Percentiles rank a stretch among this genome's conserved stretches.
These are phyloP conservation scores for Rutstroemia sp. DNA, from an alignment of 2,329 filamentous ascomycete genomes.

Conservation along the genomic window DNA sequence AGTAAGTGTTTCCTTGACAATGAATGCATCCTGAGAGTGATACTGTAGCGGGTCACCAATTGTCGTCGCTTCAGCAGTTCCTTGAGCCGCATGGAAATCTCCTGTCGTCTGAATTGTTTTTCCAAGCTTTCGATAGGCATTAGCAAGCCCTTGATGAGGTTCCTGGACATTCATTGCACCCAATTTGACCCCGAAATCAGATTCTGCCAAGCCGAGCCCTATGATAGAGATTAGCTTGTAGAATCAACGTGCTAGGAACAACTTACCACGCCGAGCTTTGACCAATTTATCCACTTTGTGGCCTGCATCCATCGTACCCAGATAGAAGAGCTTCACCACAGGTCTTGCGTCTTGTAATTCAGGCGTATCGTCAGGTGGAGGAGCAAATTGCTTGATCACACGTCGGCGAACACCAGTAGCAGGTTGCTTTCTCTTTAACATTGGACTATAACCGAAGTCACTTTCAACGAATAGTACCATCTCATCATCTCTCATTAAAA, in stretches of 20 bases:
- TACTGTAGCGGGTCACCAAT: slow-evolving; percentile 91
- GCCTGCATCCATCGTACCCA: slow-evolving; percentile 92
- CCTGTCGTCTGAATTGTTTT: slow-evolving; percentile 89
- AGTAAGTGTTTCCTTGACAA: slow-evolving; percentile 95
- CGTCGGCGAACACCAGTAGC: slow-evolving; percentile 92
- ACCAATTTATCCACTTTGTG: slow-evolving; percentile 95
- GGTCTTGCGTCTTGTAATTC: slow-evolving; percentile 87
- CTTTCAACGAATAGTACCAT: slow-evolving; percentile 98
- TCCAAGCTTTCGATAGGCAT: slow-evolving; percentile 90
- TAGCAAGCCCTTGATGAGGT: slow-evolving; percentile 76
- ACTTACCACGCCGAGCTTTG: slow-evolving; percentile 78
- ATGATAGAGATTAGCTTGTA: slow-evolving; percentile 25
- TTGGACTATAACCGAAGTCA: slow-evolving; percentile 95
- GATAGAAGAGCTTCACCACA: slow-evolving; percentile 89
- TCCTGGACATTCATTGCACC: slow-evolving; percentile 84
- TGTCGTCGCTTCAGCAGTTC: slow-evolving; percentile 91
- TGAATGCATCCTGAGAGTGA: slow-evolving; percentile 91
- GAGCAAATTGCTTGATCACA: slow-evolving; percentile 96
- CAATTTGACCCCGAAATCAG: slow-evolving; percentile 87
- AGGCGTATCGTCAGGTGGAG: slow-evolving; percentile 92
- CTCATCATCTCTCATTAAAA: slow-evolving; percentile 91
- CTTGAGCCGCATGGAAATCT: slow-evolving; percentile 93
- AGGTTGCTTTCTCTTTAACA: slow-evolving; percentile 92
- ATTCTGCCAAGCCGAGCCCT: slow-evolving; percentile 88
- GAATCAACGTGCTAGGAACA: slow-evolving; percentile 8